Percentiles rank a stretch among this genome's conserved stretches.
phyloP scores from a whole-genome alignment of 345 rosid species.

The Eucalyptus dawsonii region DNA sequence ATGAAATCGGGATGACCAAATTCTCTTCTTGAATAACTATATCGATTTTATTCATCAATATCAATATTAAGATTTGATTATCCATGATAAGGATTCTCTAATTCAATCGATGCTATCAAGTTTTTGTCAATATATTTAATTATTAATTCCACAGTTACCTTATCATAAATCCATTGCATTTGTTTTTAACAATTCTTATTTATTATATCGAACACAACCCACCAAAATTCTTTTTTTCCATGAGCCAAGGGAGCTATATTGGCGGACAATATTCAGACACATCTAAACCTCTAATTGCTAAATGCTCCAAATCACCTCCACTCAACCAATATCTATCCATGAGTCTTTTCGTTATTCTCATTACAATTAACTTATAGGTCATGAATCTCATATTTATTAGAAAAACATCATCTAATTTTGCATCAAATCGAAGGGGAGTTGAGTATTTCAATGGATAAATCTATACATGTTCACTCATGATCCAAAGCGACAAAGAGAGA shows the following conservation, averaged over 20 bases:
- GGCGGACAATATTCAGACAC: not conserved
- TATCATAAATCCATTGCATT: not conserved
- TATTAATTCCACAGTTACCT: rapidly evolving
- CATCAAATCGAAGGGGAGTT: not conserved
- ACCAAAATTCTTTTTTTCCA: not conserved
- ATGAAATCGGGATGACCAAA: not conserved
- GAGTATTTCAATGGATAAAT: not conserved
- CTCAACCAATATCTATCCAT: not conserved
- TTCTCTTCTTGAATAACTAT: not conserved
- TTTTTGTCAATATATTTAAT: rapidly evolving
- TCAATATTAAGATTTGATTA: not conserved
- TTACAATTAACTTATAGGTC: too few relatives aligned
- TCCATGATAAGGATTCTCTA: rapidly evolving
- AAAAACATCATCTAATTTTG: not conserved
- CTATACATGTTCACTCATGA: not conserved
- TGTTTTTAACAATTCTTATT: not conserved
- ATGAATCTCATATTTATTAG: not conserved
- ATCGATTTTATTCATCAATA: not conserved
- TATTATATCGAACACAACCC: not conserved
- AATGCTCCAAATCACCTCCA: not conserved
- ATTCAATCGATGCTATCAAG: not conserved
- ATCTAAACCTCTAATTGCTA: rapidly evolving
- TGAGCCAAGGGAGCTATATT: not conserved
- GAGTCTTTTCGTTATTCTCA: rapidly evolving
- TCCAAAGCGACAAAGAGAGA: not conserved